phyloP scores from a whole-genome alignment of 257 asterid genomes.

The Anisodus tanguticus region DNA sequence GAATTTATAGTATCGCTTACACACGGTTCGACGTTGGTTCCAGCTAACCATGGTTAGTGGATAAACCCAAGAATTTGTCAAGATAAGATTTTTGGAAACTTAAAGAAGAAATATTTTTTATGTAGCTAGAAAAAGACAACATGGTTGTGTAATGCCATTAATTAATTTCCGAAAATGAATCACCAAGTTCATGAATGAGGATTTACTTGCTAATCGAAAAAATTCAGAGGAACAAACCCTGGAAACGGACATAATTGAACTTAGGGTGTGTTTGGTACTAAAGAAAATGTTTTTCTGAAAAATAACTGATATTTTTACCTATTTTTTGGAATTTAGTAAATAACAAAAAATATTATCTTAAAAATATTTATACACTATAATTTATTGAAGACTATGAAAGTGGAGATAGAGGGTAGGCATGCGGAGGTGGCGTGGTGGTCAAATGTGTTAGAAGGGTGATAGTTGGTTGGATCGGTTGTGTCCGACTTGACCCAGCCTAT shows the following conservation, averaged over 20 bases:
- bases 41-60: constrained; percentile 32
- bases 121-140: constrained; percentile 12
- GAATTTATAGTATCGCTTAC: constrained; percentile 25
- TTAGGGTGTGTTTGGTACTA: too few relatives aligned
- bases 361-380: too few relatives aligned
- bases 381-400: too few relatives aligned
- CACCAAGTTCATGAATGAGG: neutral
- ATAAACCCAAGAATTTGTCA: constrained; percentile 21
- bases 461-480: too few relatives aligned
- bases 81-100: constrained; percentile 24
- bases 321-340: too few relatives aligned
- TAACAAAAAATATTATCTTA: too few relatives aligned
- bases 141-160: constrained; percentile 4
- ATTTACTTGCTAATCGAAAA: neutral
- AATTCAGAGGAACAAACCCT: neutral
- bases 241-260: neutral
- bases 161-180: neutral
- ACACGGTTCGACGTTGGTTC: neutral
- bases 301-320: too few relatives aligned
- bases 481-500: too few relatives aligned
- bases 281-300: too few relatives aligned
- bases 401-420: too few relatives aligned
- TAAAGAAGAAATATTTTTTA: neutral
- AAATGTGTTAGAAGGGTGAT: too few relatives aligned
- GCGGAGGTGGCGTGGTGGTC: too few relatives aligned